Evolutionary conservation across 2,329 filamentous ascomycete species (phyloP).

Genomic region (Fusarium xyrophilum): DNA sequence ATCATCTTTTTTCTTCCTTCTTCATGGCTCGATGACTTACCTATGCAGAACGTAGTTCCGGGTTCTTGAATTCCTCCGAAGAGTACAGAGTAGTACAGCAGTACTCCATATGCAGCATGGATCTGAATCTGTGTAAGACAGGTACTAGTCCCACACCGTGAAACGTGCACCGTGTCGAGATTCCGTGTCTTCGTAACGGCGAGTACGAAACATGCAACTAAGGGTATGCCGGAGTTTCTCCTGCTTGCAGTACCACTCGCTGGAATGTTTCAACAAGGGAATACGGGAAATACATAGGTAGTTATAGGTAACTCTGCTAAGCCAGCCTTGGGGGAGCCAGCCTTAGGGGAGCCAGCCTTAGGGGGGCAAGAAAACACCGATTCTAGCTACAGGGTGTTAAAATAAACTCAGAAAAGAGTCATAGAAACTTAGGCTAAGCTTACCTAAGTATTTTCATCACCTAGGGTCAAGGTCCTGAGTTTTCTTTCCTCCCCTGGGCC

Average conservation of each 20-base stretch:
- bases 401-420: too few species aligned
- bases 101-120: not conserved
- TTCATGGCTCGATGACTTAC: constrained; percentile 2
- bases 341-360: too few species aligned
- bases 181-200: not conserved
- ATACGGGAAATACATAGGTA: not conserved
- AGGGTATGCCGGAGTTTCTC: not conserved
- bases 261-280: not conserved
- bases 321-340: too few species aligned
- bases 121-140: constrained; percentile 1
- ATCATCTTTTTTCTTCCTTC: not conserved
- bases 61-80: constrained; percentile 9
- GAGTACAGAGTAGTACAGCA: not conserved
- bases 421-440: too few species aligned
- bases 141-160: constrained; percentile 3
- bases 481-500: too few species aligned
- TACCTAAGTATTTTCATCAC: too few species aligned
- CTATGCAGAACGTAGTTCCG: constrained; percentile 1
- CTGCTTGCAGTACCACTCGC: not conserved
- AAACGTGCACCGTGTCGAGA: constrained; percentile 22
- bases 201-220: constrained; percentile 10
- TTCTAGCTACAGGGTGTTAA: too few species aligned
- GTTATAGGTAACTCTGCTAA: not conserved
- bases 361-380: too few species aligned
- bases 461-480: too few species aligned